Percentiles rank a stretch among this genome's conserved stretches.
Conservation (phyloP, 202 grass and related monocot species). For the Digitaria exilis region DNA sequence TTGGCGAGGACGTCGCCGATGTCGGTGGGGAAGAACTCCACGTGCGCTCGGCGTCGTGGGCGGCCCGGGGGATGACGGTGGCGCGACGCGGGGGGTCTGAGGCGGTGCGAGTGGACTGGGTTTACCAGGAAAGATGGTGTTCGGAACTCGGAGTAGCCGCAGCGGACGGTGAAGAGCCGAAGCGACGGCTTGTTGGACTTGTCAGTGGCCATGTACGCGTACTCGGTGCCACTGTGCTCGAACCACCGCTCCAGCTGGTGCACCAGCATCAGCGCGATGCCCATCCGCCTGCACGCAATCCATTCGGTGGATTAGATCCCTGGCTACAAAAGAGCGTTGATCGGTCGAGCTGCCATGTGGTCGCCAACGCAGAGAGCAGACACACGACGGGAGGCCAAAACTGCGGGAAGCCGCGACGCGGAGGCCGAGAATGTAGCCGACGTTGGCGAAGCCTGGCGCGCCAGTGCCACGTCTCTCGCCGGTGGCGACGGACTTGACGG, state of each 20-base stretch:
- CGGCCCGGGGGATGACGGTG: slow-evolving; percentile 42
- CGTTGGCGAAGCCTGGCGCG: slow-evolving; percentile 45
- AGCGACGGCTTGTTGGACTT: slow-evolving; percentile 79
- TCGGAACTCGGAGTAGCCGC: slow-evolving; percentile 87
- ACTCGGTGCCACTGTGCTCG: slow-evolving; percentile 54
- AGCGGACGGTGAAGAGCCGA: slow-evolving; percentile 65
- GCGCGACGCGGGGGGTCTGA: slow-evolving; percentile 24
- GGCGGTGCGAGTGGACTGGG: slow-evolving; percentile 75
- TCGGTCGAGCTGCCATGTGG: not conserved
- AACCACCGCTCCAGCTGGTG: slow-evolving; percentile 78
- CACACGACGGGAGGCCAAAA: slow-evolving; percentile 19
- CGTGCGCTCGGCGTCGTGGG: slow-evolving; percentile 55
- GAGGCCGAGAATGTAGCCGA: slow-evolving; percentile 83
- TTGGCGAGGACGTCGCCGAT: slow-evolving; percentile 73
- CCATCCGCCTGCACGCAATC: slow-evolving; percentile 64
- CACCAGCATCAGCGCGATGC: slow-evolving; percentile 62
- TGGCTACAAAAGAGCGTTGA: not conserved
- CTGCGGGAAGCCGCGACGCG: slow-evolving; percentile 67
- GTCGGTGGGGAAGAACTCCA: slow-evolving; percentile 89
- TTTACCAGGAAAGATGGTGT: slow-evolving; percentile 81
- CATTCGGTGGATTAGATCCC: not conserved
- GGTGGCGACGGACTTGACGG: slow-evolving; percentile 74
- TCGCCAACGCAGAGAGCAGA: not conserved
- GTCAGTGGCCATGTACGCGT: slow-evolving; percentile 94
- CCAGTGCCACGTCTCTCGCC: slow-evolving; percentile 43